A percentile compares a stretch with the other conserved stretches of the same genome.
These are phyloP conservation scores for Cephalotrichum gorgonifer DNA, from an alignment of 2,329 filamentous ascomycete genomes.

Conservation along the genomic window DNA sequence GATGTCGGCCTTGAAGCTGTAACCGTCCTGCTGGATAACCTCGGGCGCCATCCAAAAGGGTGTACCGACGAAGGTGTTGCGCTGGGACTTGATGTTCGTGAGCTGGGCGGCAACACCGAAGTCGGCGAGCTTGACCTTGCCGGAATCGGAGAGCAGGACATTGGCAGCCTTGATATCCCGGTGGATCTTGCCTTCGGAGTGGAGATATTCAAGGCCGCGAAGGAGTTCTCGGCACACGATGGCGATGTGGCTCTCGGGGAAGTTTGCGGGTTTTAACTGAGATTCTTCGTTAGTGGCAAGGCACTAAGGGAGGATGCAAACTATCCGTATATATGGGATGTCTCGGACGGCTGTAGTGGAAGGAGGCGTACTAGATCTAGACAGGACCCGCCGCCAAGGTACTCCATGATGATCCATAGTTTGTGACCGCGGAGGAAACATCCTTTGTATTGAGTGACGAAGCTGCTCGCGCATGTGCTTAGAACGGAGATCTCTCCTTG, in stretches of 20 bases:
- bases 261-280: constrained; percentile 80
- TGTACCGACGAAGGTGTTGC: constrained; percentile 94
- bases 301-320: constrained; percentile 9
- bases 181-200: constrained; percentile 90
- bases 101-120: constrained; percentile 96
- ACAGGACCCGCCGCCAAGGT: constrained; percentile 87
- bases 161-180: constrained; percentile 96
- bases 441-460: constrained; percentile 91
- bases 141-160: constrained; percentile 78
- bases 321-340: constrained; percentile 1
- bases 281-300: background rate
- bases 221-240: constrained; percentile 90
- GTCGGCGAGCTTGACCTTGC: constrained; percentile 91
- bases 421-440: constrained; percentile 95
- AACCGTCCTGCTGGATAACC: constrained; percentile 77
- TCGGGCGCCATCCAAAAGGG: constrained; percentile 97
- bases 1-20: constrained; percentile 85
- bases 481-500: constrained; percentile 94
- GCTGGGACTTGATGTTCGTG: constrained; percentile 93
- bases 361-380: constrained; percentile 64
- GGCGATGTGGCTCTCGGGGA: constrained; percentile 83
- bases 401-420: constrained; percentile 99
- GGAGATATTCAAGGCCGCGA: constrained; percentile 82
- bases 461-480: constrained; percentile 87
- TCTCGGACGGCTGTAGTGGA: background rate